Evolutionary conservation across 345 rosid species (phyloP), one percentile per base, ranked within the genome.

Genomic region (Heritiera fomes): DNA sequence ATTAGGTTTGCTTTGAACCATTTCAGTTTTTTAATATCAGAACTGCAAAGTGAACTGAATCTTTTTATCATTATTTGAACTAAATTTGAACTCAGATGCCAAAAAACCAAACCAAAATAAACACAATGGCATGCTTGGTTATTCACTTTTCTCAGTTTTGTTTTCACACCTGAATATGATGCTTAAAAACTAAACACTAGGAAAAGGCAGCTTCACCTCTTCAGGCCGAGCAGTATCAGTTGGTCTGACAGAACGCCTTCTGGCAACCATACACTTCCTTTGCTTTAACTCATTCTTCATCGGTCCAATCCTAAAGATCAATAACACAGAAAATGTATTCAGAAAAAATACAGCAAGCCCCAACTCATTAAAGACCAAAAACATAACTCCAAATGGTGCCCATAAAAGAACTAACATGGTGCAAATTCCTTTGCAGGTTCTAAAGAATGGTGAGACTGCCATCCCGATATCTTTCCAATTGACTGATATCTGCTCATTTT

Each of bases 391-490:
- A 58, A 81, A 23, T 2, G 49, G 43, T 4, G 30, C 34, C 49
- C 10, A 41, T 20, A 7, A 12, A 53, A 81, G 18, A 76, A 83
- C 97, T 92, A 86, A 96, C 99, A 96, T 92, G 2, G 97, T 96
- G 55, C 84, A 87, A 70, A 90, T 88, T 14, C 98, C 98, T 38
- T 63, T 75, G 79, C 86, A 89, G 10, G 72, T 88, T 30, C 74
- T 80, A 32, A 87, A 83, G 46, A 89, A 83, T 3, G 94, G 89
- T 1, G 90, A 91, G 73, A 92, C 91, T 55, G 78, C 78, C 65
- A 83, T 67, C 17, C 99, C 99, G 66, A 92, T 82, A 75, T 90
- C 90, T 43, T 85, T 90, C 99, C 99, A 96, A 72, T 84, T 84
- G n/a, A 91, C 58, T 0, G 85, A 88, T 52, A 80, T 81, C 10